Conservation (phyloP, 1,284 basidiomycete genomes). For the Phlebopus sp. region DNA sequence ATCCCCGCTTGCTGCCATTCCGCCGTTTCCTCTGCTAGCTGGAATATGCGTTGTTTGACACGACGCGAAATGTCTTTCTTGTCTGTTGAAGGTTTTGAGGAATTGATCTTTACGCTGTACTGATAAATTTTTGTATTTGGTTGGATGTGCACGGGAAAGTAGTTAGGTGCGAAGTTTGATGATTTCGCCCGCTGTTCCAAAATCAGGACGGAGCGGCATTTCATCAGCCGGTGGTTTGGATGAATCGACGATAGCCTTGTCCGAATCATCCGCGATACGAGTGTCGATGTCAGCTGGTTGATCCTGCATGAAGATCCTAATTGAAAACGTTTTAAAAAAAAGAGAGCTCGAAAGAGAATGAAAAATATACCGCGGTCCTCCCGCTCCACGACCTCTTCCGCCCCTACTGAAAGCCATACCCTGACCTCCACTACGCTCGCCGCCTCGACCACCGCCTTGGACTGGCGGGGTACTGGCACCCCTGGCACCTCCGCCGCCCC, state of each 20-base stretch:
- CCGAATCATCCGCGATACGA: conserved; percentile 52
- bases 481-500: background rate
- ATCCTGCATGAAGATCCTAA: conserved; percentile 52
- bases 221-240: conserved; percentile 35
- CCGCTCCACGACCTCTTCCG: conserved; percentile 4
- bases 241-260: conserved; percentile 48
- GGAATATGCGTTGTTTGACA: conserved; percentile 24
- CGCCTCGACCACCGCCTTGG: too few species aligned
- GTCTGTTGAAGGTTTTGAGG: conserved; percentile 10
- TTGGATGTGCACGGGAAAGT: conserved; percentile 45
- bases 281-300: conserved; percentile 51
- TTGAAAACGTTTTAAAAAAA: background rate
- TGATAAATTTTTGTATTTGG: conserved; percentile 17
- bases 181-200: conserved; percentile 38
- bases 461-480: too few species aligned
- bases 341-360: background rate
- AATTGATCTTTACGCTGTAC: conserved; percentile 12
- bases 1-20: conserved; percentile 20
- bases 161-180: conserved; percentile 48
- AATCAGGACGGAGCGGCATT: conserved; percentile 39
- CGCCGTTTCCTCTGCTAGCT: conserved; percentile 20
- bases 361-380: conserved; percentile 13
- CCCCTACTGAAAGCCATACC: background rate
- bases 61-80: conserved; percentile 7
- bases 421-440: too few species aligned